Percentiles rank a stretch among this genome's conserved stretches.
Evolutionary conservation across 139 green algal genomes (phyloP).

Genomic region (Chlamydomonas sphaeroides): DNA sequence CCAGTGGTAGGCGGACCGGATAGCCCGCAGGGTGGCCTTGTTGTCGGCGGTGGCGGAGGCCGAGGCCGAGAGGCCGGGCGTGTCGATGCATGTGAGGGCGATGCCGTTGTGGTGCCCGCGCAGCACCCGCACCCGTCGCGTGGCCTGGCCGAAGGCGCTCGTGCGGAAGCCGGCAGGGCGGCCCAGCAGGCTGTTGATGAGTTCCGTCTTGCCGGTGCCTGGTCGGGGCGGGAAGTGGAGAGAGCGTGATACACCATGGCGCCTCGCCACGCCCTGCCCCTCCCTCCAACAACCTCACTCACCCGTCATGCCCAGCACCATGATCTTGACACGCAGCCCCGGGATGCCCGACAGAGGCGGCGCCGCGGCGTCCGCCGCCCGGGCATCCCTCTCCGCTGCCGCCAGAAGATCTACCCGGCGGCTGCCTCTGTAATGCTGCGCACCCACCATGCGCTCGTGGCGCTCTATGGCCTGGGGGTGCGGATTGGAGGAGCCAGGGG

Average conservation of each 20-base stretch:
- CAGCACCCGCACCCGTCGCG: slow-evolving; percentile 50
- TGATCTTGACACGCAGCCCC: slow-evolving; percentile 52
- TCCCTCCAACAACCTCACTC: background rate
- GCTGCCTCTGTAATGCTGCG: slow-evolving; percentile 47
- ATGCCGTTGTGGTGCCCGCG: slow-evolving; percentile 55
- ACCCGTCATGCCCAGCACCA: slow-evolving; percentile 69
- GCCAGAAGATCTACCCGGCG: slow-evolving; percentile 37
- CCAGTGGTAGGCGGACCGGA: slow-evolving; percentile 38
- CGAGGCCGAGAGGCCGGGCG: slow-evolving; percentile 61
- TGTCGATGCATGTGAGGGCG: slow-evolving; percentile 64
- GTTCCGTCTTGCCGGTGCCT: slow-evolving; percentile 65
- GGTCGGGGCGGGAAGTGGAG: background rate
- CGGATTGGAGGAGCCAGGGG: no score
- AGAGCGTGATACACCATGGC: background rate
- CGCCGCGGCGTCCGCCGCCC: background rate
- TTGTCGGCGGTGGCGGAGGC: slow-evolving; percentile 45
- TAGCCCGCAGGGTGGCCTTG: slow-evolving; percentile 46
- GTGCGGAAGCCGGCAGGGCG: slow-evolving; percentile 41
- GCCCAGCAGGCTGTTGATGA: slow-evolving; percentile 66
- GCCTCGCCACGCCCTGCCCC: no score
- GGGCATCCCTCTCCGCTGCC: slow-evolving; percentile 44
- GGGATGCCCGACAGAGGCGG: background rate
- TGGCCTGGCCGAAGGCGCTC: slow-evolving; percentile 59
- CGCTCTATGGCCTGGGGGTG: slow-evolving; percentile 48
- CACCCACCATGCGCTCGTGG: slow-evolving; percentile 48